Evolutionary conservation across 108 stramenopile species (phyloP).

Genomic region (Discostella pseudostelligera): DNA sequence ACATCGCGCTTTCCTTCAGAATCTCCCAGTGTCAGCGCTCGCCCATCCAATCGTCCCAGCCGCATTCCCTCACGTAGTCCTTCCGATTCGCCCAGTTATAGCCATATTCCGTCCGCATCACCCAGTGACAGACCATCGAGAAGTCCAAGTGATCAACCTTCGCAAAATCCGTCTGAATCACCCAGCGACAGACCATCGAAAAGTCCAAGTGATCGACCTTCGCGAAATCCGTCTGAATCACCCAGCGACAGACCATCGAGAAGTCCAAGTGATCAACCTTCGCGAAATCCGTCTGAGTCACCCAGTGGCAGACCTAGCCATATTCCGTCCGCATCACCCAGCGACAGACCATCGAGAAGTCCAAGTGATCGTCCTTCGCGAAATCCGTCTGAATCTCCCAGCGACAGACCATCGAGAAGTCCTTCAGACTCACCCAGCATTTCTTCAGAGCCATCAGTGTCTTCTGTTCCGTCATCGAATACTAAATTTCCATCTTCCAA

Average conservation of each 20-base stretch:
- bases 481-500: neutral
- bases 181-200: neutral
- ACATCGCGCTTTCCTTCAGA: neutral
- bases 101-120: neutral
- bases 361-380: neutral
- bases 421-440: conserved; percentile 7
- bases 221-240: neutral
- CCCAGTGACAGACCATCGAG: conserved; percentile 7
- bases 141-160: too few relatives aligned
- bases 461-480: neutral
- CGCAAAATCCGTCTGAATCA: too few relatives aligned
- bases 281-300: neutral
- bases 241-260: neutral
- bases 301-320: neutral
- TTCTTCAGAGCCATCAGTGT: conserved; percentile 5
- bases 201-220: neutral
- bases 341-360: neutral
- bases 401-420: neutral
- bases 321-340: neutral
- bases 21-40: neutral
- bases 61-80: neutral
- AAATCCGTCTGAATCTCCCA: neutral
- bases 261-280: neutral
- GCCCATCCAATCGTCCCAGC: conserved; percentile 1
- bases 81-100: conserved; percentile 1